Evolutionary conservation across 129 eudicot genomes (phyloP).

Genomic region (Dittrichia graveolens): DNA sequence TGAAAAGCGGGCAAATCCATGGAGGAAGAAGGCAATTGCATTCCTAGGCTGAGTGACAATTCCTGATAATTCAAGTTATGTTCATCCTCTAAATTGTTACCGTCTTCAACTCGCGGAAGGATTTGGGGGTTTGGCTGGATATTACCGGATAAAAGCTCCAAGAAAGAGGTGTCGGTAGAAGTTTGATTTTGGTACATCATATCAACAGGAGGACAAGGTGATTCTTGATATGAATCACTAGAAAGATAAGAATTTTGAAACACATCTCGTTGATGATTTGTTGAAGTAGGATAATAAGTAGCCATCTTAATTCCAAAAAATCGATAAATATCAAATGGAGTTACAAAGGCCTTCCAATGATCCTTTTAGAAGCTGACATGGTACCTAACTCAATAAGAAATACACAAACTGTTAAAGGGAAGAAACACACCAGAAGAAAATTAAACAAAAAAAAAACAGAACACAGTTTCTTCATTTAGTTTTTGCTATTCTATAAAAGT

Average conservation of each 20-base stretch:
- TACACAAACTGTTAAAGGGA: neutral
- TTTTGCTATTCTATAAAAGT: constrained; percentile 8
- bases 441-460: neutral
- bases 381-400: constrained; percentile 35
- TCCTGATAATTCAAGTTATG: constrained; percentile 58
- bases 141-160: constrained; percentile 54
- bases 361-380: constrained; percentile 24
- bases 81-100: constrained; percentile 34
- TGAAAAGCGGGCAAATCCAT: constrained; percentile 51
- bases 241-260: constrained; percentile 52
- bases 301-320: constrained; percentile 50
- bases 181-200: constrained; percentile 52
- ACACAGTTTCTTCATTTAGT: constrained; percentile 4
- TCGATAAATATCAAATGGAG: constrained; percentile 1
- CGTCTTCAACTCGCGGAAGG: constrained; percentile 37
- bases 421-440: neutral
- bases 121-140: constrained; percentile 45
- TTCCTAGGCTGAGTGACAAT: constrained; percentile 79
- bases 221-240: constrained; percentile 51
- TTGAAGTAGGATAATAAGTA: constrained; percentile 69
- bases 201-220: constrained; percentile 50
- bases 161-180: constrained; percentile 42
- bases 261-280: constrained; percentile 62
- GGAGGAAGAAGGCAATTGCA: constrained; percentile 54
- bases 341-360: neutral